Evolutionary conservation across 805 yeast species (phyloP), one percentile per base, ranked within the genome.

Genomic region (Scheffersomyces amazonensis): DNA sequence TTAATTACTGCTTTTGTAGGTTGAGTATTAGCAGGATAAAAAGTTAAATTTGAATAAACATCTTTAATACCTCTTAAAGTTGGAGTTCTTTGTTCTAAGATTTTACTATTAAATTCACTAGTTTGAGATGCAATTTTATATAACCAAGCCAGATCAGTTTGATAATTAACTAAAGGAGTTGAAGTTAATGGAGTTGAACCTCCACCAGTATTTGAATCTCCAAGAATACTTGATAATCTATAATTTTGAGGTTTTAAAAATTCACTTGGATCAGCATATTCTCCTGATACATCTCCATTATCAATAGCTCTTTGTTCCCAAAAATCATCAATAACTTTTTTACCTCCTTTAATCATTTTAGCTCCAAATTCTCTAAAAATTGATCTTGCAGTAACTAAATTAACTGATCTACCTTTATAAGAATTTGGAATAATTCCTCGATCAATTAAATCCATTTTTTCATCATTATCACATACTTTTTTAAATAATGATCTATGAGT

Each of bases 301-400:
- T 69, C 73, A 22, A 75, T 64, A 0, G 81, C 78, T 40, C 62
- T 56, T 31, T 71, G 76, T 54, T 84, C 95, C 69, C 90, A 87
- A 59, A 90, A 93, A 60, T 93, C 99, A 64, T 93, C 99, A 10
- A 67, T 72, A 20, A 87, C 83, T 47, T 84, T 79, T 44, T 75
- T 77, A 31, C 99, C 99, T 37, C 87, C 84, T 16, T 78, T 75
- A 27, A 93, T 70, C 35, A 90, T 80, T 43, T 79, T 78, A 17
- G 96, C 86, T 4, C 99, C 99, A 69, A 93, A 91, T 62, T 90
- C 98, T 47, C 89, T 75, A 64, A 77, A 93, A 1, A 89, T 81
- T 12, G 95, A 82, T 40, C 95, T 76, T 0, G 99, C 97, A 5
- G 97, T 82, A 5, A 93, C 95, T 29, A 91, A 68, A 42, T 93